Percentiles rank a stretch among this genome's conserved stretches.
Conservation (phyloP, 768 basidiomycete species). For the Phylloporus arenicola region DNA sequence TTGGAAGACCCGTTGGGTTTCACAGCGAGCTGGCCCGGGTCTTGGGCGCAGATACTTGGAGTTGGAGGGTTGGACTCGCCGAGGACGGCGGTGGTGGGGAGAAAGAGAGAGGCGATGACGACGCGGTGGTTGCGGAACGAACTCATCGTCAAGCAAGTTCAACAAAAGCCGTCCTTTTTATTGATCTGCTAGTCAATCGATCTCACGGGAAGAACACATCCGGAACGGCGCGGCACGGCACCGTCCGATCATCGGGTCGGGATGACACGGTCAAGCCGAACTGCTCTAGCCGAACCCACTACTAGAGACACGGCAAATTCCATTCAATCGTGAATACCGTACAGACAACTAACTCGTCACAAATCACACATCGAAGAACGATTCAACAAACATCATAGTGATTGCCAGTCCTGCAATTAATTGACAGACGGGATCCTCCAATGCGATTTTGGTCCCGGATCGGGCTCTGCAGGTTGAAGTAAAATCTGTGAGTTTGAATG, state of each 20-base stretch:
- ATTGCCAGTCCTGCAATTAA: too few species aligned
- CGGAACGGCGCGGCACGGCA: conserved; percentile 11
- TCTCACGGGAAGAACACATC: neutral
- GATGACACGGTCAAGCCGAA: too few species aligned
- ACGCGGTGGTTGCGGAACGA: conserved; percentile 70
- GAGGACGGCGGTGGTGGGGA: conserved; percentile 66
- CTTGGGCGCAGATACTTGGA: conserved; percentile 33
- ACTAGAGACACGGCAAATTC: too few species aligned
- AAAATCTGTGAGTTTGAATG: too few species aligned
- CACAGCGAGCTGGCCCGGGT: conserved; percentile 2
- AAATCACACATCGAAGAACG: too few species aligned
- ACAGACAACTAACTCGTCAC: too few species aligned
- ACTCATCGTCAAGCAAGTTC: conserved; percentile 40
- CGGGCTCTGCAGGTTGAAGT: too few species aligned
- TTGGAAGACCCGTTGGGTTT: conserved; percentile 1
- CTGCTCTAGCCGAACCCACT: too few species aligned
- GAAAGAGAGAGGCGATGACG: conserved; percentile 80
- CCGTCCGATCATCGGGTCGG: conserved; percentile 6
- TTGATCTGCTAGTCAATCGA: neutral
- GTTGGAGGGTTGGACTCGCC: conserved; percentile 51
- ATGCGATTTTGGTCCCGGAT: too few species aligned
- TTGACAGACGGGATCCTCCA: too few species aligned
- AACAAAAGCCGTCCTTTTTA: neutral
- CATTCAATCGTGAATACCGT: too few species aligned
- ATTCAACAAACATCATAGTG: too few species aligned